Base-by-base conservation (phyloP, 805 yeast genomes). In the Ogataea ganodermae region DNA sequence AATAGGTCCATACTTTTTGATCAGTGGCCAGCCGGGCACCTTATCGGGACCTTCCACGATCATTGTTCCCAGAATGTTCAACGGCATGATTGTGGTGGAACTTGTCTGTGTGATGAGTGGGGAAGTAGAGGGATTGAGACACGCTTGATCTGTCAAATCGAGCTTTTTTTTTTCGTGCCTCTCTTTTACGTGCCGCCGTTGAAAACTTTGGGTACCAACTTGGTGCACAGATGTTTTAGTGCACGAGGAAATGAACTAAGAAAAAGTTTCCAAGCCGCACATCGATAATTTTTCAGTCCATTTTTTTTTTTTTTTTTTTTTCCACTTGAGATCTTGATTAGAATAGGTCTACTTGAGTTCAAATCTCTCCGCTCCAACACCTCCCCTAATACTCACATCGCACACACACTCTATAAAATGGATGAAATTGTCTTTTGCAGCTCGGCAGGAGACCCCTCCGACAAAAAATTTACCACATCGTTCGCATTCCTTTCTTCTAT, bases 61-160 rank as follows among this genome's bases (percentile, higher is more conserved):
- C 33, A 82, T 80, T 1, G 84, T 73, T n/a, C 86, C 83, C 12
- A 90, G 62, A 53, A 90, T 83, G 61, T 92, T 87, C 44, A 92
- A 61, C 1, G 98, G 98, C 99, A 92, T 92, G 9, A 12, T n/a
- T 33, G 23, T 17, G 10, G 9, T 33, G 23, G 23, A 17, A 17
- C 6, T 18, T 12, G 36, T 10, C 10, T 31, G 6, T 6, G 10
- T 4, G 6, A 7, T n/a, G 20, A n/a, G 6, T 13, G 8, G 35
- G 8, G n/a, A 27, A 10, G 13, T n/a, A 27, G 14, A 27, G n/a
- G 5, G 31, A 27, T 4, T 6, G 12, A 31, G 36, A 20, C 23
- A 20, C 21, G 36, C 23, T 33, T 33, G 36, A 33, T 33, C 36
- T 33, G 23, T 33, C 23, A 20, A 33, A 27, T 27, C 31, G 3